Evolutionary conservation across 2,329 filamentous ascomycete genomes (phyloP), one percentile per base, ranked within the genome.

Genomic region (Microcyclospora tardicrescens): DNA sequence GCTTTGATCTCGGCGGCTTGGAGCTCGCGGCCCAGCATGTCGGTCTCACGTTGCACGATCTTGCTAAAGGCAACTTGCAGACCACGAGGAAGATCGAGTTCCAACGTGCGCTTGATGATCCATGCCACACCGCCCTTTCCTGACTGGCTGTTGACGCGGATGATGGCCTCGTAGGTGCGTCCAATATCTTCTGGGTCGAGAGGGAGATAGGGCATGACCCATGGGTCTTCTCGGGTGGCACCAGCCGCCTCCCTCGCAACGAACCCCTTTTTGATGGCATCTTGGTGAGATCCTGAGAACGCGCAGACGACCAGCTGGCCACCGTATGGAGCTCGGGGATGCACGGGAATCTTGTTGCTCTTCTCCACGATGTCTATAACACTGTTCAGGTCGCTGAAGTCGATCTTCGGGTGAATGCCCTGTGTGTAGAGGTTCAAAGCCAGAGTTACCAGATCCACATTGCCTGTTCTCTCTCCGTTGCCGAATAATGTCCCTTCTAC

Each of bases 131-230:
- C 91, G 44, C 89, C 89, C 67, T 98, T 96, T 48, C 89, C 89
- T 52, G 78, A 84, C 61, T 96, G 89, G 13, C 84, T 93, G 69
- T 96, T 98, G 73, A 96, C 89, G 43, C 89, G 83, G 58, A 96
- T 96, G 57, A 96, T 82, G 42, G 89, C 89, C 64, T 96, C 87
- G 73, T 96, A 96, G n/a, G 80, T 95, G 41, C 89, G 79, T 36
- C 89, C 89, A 47, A 96, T 94, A 56, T 96, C 89, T 55, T 82
- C 73, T 5, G 89, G 89, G 56, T 96, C 89, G 52, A 96, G 73
- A 10, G 89, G 89, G 35, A 96, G 79, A 58, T 96, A 96, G 0
- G 89, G 89, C 30, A 95, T 72, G 51, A 83, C 68, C 89, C 89
- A 96, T 31, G 65, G 67, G 54, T 79, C 75, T 40, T 89, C 76